These are phyloP conservation scores for Phytopythium kandeliae DNA, from an alignment of 352 stramenopile genomes.

Conservation along the genomic window DNA sequence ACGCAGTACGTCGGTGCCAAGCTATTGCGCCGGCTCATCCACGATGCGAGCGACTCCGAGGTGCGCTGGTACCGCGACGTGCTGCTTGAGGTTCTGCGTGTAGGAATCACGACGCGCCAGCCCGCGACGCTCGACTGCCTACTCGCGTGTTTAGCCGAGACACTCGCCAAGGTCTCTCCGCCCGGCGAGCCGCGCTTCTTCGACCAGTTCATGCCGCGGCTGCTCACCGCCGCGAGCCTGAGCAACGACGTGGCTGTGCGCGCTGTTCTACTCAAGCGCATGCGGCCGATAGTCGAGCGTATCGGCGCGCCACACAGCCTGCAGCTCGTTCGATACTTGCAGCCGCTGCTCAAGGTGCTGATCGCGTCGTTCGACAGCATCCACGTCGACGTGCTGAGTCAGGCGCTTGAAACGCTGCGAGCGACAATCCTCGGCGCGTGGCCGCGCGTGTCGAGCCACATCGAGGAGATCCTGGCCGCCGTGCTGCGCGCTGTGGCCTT, in stretches of 20 bases:
- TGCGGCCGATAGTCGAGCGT: conserved; percentile 36
- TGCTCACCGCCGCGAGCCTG: conserved; percentile 65
- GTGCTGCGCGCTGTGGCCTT: conserved; percentile 64
- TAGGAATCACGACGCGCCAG: conserved; percentile 56
- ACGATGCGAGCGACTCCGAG: conserved; percentile 62
- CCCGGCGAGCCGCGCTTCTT: conserved; percentile 52
- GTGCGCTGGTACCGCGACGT: conserved; percentile 79
- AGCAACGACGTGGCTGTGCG: conserved; percentile 51
- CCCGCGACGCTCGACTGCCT: conserved; percentile 45
- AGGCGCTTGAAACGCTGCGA: conserved; percentile 57
- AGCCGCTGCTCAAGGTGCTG: conserved; percentile 73
- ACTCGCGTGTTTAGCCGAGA: conserved; percentile 47
- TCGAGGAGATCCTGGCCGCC: conserved; percentile 57
- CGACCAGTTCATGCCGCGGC: conserved; percentile 55
- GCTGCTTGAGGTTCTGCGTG: conserved; percentile 64
- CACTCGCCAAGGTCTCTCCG: conserved; percentile 59
- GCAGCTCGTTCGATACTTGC: conserved; percentile 66
- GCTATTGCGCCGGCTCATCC: conserved; percentile 57
- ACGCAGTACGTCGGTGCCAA: conserved; percentile 56
- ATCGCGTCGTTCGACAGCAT: conserved; percentile 62
- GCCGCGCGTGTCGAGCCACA: conserved; percentile 64
- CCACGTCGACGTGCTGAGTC: conserved; percentile 35
- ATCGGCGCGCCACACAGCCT: conserved; percentile 67
- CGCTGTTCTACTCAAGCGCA: conserved; percentile 42
- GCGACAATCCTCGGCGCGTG: conserved; percentile 49